Base-by-base conservation (phyloP, 2,329 filamentous ascomycete species). In the Scopulariopsis brevicaulis region DNA sequence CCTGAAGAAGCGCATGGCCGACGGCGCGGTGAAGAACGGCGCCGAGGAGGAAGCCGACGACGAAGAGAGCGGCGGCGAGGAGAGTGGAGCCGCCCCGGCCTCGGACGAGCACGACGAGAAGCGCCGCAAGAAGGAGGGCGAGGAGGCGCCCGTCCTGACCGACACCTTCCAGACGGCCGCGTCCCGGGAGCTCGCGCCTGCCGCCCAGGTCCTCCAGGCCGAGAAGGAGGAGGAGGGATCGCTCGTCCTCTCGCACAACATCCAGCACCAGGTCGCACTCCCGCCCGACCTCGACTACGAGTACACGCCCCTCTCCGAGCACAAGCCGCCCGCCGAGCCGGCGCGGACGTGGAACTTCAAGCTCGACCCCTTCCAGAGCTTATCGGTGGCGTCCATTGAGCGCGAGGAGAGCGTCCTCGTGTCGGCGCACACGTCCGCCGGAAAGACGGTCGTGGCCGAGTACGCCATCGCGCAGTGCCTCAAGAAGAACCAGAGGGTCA, bases 391-490 rank as follows among this genome's bases (percentile, higher is more conserved):
- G 8, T 96, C 93, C 1, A 99, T 99, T 62, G 89, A 99, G 74
- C 83, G 94, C 63, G 92, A 93, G 58, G 94, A 99, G 77, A 97
- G 92, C 76, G 90, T 99, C 0, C 75, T 99, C 55, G 94, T 99
- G 2, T 97, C 95, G 18, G 94, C 94, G 57, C 94, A 99, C 73
- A 99, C 94, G 8, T 94, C 89, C 79, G 94, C 94, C 43, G 94
- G 94, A 73, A 99, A 99, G 75, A 99, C 94, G 0, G 95, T 99
- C 8, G 92, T 97, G 52, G 94, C 94, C 62, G 94, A 99, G 72
- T 99, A 99, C 69, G 95, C 94, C 22, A 95, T 99, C 69, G 94
- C 95, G 18, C 94, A 99, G 67, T 96, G 94, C 71, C 78, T 99
- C 70, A 95, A 94, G 79, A 89, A 91, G 70, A 97, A 97, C 73